Percentiles rank a stretch among this genome's conserved stretches.
Conservation (phyloP, 805 yeast species). For the Ogataea chonburiensis region DNA sequence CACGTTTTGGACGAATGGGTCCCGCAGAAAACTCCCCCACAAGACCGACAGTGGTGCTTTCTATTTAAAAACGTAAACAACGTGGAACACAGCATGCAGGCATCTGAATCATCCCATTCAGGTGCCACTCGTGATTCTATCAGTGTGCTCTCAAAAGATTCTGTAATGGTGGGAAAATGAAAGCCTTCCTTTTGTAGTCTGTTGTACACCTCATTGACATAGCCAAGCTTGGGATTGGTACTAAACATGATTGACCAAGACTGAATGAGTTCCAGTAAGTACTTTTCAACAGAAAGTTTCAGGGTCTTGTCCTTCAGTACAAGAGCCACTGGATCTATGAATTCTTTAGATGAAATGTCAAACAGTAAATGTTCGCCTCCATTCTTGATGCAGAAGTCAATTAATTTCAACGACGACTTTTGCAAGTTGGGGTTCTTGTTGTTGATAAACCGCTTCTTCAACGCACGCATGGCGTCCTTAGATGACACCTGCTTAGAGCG, state of each 20-base stretch:
- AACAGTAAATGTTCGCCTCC: conserved; percentile 83
- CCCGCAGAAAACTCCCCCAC: conserved; percentile 93
- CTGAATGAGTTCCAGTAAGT: conserved; percentile 64
- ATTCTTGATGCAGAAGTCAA: conserved; percentile 87
- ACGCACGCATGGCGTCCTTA: conserved; percentile 78
- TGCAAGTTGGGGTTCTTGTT: conserved; percentile 75
- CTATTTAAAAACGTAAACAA: conserved; percentile 79
- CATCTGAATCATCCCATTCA: conserved; percentile 94
- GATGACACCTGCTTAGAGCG: conserved; percentile 78
- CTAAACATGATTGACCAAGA: conserved; percentile 77
- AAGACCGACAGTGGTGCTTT: conserved; percentile 94
- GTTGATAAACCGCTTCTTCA: conserved; percentile 67
- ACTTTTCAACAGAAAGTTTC: conserved; percentile 54
- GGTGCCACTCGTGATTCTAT: conserved; percentile 93
- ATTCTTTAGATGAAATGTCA: conserved; percentile 81
- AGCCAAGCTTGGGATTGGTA: conserved; percentile 60
- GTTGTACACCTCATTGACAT: conserved; percentile 61
- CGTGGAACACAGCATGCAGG: conserved; percentile 90
- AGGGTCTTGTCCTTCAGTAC: conserved; percentile 32
- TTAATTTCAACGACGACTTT: conserved; percentile 68
- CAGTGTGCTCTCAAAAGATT: conserved; percentile 44
- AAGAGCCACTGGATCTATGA: conserved; percentile 72
- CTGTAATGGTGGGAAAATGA: conserved; percentile 57
- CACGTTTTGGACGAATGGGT: conserved; percentile 73
- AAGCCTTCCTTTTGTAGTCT: conserved; percentile 62